phyloP scores from a whole-genome alignment of 371 early-diverging fungal genomes.

The Mucor irregularis region DNA sequence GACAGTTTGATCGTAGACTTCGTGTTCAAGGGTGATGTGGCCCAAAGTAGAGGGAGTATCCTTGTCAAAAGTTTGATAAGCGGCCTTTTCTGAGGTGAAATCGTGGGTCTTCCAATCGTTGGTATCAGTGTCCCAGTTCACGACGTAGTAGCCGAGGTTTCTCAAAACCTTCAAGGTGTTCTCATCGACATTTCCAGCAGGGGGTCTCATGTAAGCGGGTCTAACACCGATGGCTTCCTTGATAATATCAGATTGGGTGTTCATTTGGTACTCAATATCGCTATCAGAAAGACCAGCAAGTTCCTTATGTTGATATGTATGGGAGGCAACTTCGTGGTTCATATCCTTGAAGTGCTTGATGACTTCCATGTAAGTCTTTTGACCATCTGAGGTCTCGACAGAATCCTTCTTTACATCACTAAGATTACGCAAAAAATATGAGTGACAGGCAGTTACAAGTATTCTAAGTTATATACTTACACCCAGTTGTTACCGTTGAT shows the following conservation, averaged over 20 bases:
- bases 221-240: slow-evolving; percentile 12
- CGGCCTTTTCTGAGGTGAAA: slow-evolving; percentile 16
- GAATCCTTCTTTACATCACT: slow-evolving; percentile 12
- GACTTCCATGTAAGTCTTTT: slow-evolving; percentile 20
- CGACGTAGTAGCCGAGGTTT: slow-evolving; percentile 43
- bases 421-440: neutral
- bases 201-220: slow-evolving; percentile 45
- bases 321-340: slow-evolving; percentile 34
- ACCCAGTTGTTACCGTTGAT: slow-evolving; percentile 46
- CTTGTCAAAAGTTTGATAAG: slow-evolving; percentile 15
- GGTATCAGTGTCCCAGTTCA: slow-evolving; percentile 58
- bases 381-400: slow-evolving; percentile 10
- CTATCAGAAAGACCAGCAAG: slow-evolving; percentile 15
- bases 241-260: slow-evolving; percentile 15
- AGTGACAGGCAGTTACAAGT: neutral
- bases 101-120: slow-evolving; percentile 41
- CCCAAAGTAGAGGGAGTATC: slow-evolving; percentile 17
- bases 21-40: slow-evolving; percentile 43
- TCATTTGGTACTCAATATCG: slow-evolving; percentile 24
- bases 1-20: slow-evolving; percentile 31
- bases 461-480: too few species aligned
- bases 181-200: slow-evolving; percentile 44
- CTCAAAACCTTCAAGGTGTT: slow-evolving; percentile 34
- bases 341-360: slow-evolving; percentile 14
- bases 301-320: slow-evolving; percentile 41